These are phyloP conservation scores for Suillus ampliporus DNA, from an alignment of 768 basidiomycete genomes.

Conservation along the genomic window DNA sequence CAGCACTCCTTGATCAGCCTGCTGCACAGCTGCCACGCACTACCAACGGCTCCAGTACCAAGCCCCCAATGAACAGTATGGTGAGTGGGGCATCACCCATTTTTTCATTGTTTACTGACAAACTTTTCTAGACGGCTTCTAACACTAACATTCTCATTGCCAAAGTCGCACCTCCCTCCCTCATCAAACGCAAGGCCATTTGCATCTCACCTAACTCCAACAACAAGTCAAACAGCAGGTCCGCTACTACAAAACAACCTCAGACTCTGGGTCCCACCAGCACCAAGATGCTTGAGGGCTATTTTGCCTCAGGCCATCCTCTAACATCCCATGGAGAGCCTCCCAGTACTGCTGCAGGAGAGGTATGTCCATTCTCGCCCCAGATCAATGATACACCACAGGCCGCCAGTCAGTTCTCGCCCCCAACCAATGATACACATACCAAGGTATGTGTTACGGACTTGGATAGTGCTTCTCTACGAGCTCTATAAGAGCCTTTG, in stretches of 20 bases:
- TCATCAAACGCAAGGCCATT: neutral
- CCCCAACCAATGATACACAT: neutral
- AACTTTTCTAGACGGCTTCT: neutral
- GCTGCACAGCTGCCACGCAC: neutral
- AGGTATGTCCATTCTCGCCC: no score
- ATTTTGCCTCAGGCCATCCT: no score
- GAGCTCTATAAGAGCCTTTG: no score
- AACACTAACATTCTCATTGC: neutral
- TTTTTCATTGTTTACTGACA: neutral
- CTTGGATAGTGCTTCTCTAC: no score
- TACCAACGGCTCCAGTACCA: neutral
- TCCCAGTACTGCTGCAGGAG: no score
- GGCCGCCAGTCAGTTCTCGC: neutral
- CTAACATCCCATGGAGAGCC: no score
- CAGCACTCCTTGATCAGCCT: constrained; percentile 1
- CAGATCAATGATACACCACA: no score
- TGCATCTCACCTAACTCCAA: neutral
- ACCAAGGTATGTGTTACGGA: no score
- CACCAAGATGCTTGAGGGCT: neutral
- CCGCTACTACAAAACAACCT: neutral
- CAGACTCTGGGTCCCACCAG: neutral
- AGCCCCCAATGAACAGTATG: neutral
- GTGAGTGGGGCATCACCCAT: neutral
- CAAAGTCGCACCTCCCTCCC: neutral
- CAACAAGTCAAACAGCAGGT: neutral